These are phyloP conservation scores for Schizonepeta tenuifolia DNA, from an alignment of 257 asterid species.

Conservation along the genomic window DNA sequence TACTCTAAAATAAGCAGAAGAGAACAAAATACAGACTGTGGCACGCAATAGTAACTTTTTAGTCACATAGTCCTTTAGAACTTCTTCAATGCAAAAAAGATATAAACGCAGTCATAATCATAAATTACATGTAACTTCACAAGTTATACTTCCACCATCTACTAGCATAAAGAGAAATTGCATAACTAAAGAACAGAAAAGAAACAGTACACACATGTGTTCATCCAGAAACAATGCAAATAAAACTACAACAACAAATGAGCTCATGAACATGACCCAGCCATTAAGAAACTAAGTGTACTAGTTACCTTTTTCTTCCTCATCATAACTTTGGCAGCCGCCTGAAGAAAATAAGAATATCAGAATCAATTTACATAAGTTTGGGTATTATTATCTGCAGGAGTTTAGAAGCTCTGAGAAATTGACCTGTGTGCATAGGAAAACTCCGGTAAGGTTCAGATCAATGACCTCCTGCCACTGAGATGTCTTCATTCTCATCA, in stretches of 20 bases:
- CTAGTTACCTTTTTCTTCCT: constrained; percentile 89
- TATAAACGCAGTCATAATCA: neutral
- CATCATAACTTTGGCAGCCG: constrained; percentile 98
- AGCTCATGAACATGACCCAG: neutral
- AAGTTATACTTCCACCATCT: neutral
- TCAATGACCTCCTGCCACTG: constrained; percentile 98
- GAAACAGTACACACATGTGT: neutral
- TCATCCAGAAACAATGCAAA: constrained; percentile 10
- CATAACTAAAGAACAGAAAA: neutral
- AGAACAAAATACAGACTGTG: neutral
- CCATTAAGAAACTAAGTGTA: constrained; percentile 14
- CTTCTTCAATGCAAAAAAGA: neutral
- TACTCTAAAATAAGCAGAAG: constrained; percentile 53
- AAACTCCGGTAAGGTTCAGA: constrained; percentile 94
- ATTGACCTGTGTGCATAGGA: constrained; percentile 85
- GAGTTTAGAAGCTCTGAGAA: constrained; percentile 7
- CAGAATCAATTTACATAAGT: constrained; percentile 31
- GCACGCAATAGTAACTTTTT: neutral
- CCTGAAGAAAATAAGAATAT: constrained; percentile 54
- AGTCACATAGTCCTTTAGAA: constrained; percentile 4
- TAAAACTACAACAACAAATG: neutral
- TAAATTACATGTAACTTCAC: neutral
- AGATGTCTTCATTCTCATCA: constrained; percentile 91
- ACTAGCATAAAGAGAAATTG: neutral
- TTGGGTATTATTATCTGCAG: constrained; percentile 12